Percentiles rank a stretch among this genome's conserved stretches.
These are phyloP conservation scores for Protomyces pachydermus DNA, from an alignment of 1,139 yeast genomes.

Conservation along the genomic window DNA sequence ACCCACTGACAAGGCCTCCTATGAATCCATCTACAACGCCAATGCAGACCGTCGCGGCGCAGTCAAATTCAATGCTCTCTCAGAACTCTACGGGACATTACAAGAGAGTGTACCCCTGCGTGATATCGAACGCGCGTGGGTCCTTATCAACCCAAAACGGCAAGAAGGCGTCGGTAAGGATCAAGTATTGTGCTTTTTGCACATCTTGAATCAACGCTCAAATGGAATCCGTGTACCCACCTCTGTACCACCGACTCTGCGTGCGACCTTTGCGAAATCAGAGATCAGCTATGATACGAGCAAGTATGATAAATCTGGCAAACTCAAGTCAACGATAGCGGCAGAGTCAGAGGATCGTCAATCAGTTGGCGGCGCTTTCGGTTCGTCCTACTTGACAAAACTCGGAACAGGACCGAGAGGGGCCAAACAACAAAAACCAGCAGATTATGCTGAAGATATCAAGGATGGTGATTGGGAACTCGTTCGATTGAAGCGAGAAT, in stretches of 20 bases:
- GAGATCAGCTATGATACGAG: slow-evolving; percentile 55
- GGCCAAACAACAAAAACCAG: slow-evolving; percentile 36
- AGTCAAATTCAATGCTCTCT: slow-evolving; percentile 51
- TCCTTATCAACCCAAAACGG: slow-evolving; percentile 82
- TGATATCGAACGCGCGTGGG: slow-evolving; percentile 88
- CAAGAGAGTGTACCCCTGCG: slow-evolving; percentile 63
- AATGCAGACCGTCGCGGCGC: slow-evolving; percentile 73
- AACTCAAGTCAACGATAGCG: slow-evolving; percentile 3
- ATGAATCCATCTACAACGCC: slow-evolving; percentile 70
- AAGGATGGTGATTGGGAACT: slow-evolving; percentile 83
- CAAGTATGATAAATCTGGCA: slow-evolving; percentile 15
- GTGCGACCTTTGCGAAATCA: slow-evolving; percentile 87
- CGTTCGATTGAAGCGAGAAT: slow-evolving; percentile 72
- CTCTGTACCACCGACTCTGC: slow-evolving; percentile 86
- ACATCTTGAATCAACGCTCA: slow-evolving; percentile 83
- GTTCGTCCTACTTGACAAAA: slow-evolving; percentile 46
- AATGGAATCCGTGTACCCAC: slow-evolving; percentile 84
- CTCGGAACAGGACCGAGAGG: slow-evolving; percentile 43
- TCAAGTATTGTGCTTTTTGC: slow-evolving; percentile 82
- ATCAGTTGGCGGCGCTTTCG: slow-evolving; percentile 41
- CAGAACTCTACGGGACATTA: slow-evolving; percentile 63
- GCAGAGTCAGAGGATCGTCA: slow-evolving; percentile 38
- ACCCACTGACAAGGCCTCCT: slow-evolving; percentile 72
- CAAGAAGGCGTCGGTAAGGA: slow-evolving; percentile 87
- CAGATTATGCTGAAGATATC: slow-evolving; percentile 62